Base-by-base conservation (phyloP, 129 eudicot species). In the Flaveria ramosissima region DNA sequence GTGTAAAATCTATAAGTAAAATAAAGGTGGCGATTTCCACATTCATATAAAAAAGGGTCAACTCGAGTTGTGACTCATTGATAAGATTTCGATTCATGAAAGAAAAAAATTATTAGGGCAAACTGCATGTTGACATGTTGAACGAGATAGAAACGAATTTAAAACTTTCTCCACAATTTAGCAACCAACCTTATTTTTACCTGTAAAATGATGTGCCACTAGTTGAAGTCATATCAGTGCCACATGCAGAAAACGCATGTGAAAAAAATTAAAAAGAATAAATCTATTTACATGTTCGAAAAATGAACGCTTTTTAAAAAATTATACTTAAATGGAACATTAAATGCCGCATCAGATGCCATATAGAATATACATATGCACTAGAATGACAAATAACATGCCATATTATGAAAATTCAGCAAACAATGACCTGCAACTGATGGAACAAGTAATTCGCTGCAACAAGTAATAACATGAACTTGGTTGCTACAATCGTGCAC, bases 1-100 rank as follows among this genome's bases (percentile, higher is more conserved):
- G 51, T 24, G 74, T 63, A 21, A 79, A 79, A 56, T 53, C 11
- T 69, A 69, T n/a, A 27, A 45, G 71, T 78, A 59, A 26, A 59
- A 17, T 4, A 6, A 48, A 47, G 53, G 56, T 42, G 41, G 56
- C n/a, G 1, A 42, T 21, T 57, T 8, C 13, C 24, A 69, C 55
- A 19, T 59, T 23, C 19, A 42, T 39, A 23, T 59, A 45, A 42
- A 20, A 59, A 26, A 0, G 19, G 17, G 79, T 6, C 47, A 75
- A 63, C 19, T 47, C 2, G 47, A 43, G 63, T 30, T 6, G 71
- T n/a, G 26, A 8, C 23, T 24, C 7, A 46, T 2, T 26, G 48
- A 36, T 39, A 39, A 61, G 7, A 61, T 24, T 23, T n/a, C 71
- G 17, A 36, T 3, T 39, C 23, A 19, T 12, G 50, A 9, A 66